phyloP scores from a whole-genome alignment of 1,139 yeast genomes.

The Scheffersomyces insectosa region DNA sequence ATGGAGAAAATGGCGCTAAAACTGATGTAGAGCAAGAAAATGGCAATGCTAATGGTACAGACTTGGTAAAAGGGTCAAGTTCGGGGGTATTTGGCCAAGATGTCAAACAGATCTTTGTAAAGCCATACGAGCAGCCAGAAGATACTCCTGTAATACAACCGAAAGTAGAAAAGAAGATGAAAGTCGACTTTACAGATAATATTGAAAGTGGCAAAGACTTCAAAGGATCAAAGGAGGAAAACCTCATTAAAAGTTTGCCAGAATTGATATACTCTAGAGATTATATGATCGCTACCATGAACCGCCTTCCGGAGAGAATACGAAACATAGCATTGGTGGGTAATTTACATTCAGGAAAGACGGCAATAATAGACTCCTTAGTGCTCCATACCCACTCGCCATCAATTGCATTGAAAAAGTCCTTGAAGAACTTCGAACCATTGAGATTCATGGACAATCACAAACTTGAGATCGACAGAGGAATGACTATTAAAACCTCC shows the following conservation, averaged over 20 bases:
- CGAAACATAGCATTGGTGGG: conserved; percentile 87
- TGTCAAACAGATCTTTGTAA: not conserved
- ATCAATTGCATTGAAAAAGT: conserved; percentile 26
- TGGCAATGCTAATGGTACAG: not conserved
- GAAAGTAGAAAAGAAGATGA: conserved; percentile 38
- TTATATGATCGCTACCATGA: conserved; percentile 54
- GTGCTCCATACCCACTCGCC: conserved; percentile 49
- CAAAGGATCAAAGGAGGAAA: conserved; percentile 15
- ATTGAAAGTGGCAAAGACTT: conserved; percentile 5
- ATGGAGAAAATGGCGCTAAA: conserved; percentile 7
- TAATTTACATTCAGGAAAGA: conserved; percentile 82
- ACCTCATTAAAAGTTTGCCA: conserved; percentile 45
- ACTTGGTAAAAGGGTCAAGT: conserved; percentile 4
- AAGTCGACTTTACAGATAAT: conserved; percentile 43
- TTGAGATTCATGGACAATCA: conserved; percentile 72
- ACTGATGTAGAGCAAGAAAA: conserved; percentile 10
- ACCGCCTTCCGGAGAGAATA: conserved; percentile 58
- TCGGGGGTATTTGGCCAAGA: not conserved
- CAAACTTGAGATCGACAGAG: conserved; percentile 67
- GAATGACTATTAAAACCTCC: conserved; percentile 63
- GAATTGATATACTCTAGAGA: conserved; percentile 60
- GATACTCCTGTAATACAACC: conserved; percentile 73
- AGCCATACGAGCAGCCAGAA: not conserved
- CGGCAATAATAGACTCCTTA: conserved; percentile 71
- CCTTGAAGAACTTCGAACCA: conserved; percentile 38